Evolutionary conservation across 2,329 filamentous ascomycete genomes (phyloP), one percentile per base, ranked within the genome.

Genomic region (Colletotrichum australisinense): DNA sequence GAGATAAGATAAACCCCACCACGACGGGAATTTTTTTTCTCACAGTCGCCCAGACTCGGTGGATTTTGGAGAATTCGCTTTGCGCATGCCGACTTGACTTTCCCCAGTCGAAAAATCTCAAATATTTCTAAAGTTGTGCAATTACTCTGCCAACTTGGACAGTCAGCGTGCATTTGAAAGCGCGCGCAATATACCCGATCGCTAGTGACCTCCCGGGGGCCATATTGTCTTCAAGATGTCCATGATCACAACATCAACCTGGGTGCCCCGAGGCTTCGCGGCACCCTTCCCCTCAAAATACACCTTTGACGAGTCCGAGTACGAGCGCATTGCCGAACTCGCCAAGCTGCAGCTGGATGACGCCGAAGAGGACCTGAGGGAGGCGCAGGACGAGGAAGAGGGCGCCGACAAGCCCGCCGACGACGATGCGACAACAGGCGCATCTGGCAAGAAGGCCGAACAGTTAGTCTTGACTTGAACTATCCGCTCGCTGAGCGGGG

Each of bases 321-420:
- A 93, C 78, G 89, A 91, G 79, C 90, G 93, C 78, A 95, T 95
- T 85, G 92, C 93, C 19, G 88, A 89, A 79, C 87, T 95, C 76
- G 93, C 93, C 35, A 92, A 93, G 82, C 86, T 94, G 74, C 93
- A 97, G 84, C 89, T 98, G 38, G 94, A 98, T 80, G 97, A 98
- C 84, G 97, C 97, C 30, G 93, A 96, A 79, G 94, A 95, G 32
- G 95, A 97, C 79, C 84, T 97, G 74, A 90, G 93, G 76, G 92
- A 93, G 77, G 95, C 95, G 12, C 87, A 91, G 79, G 67, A 73
- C 7, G 88, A 82, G 35, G 75, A 59, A 2, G 75, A 78, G 16
- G 77, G 74, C 14, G 76, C 74, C 12, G 76, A 35, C 30, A 22
- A 26, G 28, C 24, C 69, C n/a, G 16, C 58, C 14, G 55, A 11